These are phyloP conservation scores for Pythium myriotylum DNA, from an alignment of 352 stramenopile species.

Conservation along the genomic window DNA sequence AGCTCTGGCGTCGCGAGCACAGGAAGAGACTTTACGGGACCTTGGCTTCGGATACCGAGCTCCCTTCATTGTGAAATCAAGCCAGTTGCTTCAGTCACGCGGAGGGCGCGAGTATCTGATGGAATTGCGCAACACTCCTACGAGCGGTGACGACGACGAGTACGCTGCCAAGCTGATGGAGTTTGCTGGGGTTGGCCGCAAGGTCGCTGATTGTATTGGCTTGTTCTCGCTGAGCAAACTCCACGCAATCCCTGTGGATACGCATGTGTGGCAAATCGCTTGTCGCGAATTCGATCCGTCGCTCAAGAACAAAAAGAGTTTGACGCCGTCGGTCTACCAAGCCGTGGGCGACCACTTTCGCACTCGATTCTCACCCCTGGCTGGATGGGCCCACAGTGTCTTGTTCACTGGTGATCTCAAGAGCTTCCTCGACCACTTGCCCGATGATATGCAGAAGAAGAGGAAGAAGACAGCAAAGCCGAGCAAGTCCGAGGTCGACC, in stretches of 20 bases:
- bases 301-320: conserved; percentile 41
- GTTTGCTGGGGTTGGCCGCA: conserved; percentile 80
- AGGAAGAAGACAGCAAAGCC: neutral
- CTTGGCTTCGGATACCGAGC: conserved; percentile 84
- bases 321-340: conserved; percentile 77
- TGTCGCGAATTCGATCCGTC: conserved; percentile 56
- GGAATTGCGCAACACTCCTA: conserved; percentile 13
- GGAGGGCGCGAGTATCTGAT: conserved; percentile 23
- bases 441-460: conserved; percentile 23
- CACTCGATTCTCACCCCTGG: conserved; percentile 74
- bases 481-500: conserved; percentile 1
- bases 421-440: conserved; percentile 25
- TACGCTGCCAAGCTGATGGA: conserved; percentile 32
- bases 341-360: conserved; percentile 91
- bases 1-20: conserved; percentile 46
- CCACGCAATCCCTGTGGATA: conserved; percentile 92
- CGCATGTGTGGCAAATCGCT: conserved; percentile 94
- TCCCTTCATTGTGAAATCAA: conserved; percentile 47
- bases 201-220: conserved; percentile 95
- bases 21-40: conserved; percentile 69
- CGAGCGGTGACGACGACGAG: conserved; percentile 15
- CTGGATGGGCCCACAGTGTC: conserved; percentile 87
- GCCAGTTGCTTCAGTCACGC: conserved; percentile 23
- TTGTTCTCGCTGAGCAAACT: conserved; percentile 92
- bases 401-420: conserved; percentile 33